Evolutionary conservation across 345 rosid genomes (phyloP).

Genomic region (Hevea brasiliensis): DNA sequence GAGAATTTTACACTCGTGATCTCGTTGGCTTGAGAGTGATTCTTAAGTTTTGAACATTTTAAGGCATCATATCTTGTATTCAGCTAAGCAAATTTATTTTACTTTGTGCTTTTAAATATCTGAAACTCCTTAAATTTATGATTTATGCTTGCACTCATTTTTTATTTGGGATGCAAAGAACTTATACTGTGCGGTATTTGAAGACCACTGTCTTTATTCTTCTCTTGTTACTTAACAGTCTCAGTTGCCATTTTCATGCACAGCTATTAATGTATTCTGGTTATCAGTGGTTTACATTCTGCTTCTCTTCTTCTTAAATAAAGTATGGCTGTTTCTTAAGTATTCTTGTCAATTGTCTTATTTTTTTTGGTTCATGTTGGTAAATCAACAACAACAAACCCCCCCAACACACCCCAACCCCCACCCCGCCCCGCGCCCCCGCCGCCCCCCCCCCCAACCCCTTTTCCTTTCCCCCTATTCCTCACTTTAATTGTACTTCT

Average conservation of each 20-base stretch:
- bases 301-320: conserved; percentile 1
- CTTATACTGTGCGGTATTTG: too few species aligned
- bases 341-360: background rate
- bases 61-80: background rate
- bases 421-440: too few species aligned
- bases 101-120: background rate
- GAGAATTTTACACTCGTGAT: conserved; percentile 79
- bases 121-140: too few species aligned
- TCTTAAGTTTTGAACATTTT: conserved; percentile 51
- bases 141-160: background rate
- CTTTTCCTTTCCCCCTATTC: background rate
- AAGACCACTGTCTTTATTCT: too few species aligned
- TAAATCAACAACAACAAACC: too few species aligned
- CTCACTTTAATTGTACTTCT: background rate
- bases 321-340: background rate
- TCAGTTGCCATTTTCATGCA: background rate
- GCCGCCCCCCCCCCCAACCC: too few species aligned
- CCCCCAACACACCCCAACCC: too few species aligned
- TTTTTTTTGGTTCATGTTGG: background rate
- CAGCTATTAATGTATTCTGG: background rate
- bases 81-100: background rate
- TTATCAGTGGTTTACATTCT: background rate
- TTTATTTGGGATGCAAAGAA: too few species aligned
- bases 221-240: too few species aligned
- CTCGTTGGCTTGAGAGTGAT: conserved; percentile 82